Evolutionary conservation across 192 early-diverging fungal species (phyloP).

Genomic region (Geranomyces michiganensis): DNA sequence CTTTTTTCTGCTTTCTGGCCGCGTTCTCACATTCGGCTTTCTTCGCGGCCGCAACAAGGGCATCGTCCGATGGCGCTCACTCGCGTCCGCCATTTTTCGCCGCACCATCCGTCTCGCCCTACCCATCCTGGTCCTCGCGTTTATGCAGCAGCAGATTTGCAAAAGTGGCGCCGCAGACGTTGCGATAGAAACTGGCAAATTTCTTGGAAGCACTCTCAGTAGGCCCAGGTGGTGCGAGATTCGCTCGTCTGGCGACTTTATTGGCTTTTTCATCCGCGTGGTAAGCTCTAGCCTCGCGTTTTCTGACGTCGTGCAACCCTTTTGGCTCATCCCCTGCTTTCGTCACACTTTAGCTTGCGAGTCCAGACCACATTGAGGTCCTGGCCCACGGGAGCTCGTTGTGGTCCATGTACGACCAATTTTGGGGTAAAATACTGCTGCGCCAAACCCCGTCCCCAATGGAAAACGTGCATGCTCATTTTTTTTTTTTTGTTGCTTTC

Average conservation of each 20-base stretch:
- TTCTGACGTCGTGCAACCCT: not conserved
- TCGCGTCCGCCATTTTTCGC: slow-evolving; percentile 24
- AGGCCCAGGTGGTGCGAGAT: not conserved
- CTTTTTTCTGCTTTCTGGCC: slow-evolving; percentile 32
- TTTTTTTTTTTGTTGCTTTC: not conserved
- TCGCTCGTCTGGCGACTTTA: not conserved
- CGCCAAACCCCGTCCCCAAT: not conserved
- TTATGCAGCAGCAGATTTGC: slow-evolving; percentile 22
- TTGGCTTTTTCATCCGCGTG: slow-evolving; percentile 5
- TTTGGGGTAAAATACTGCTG: slow-evolving; percentile 7
- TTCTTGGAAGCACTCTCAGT: not conserved
- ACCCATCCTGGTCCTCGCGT: slow-evolving; percentile 9
- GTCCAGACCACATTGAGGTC: slow-evolving; percentile 8
- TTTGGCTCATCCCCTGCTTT: not conserved
- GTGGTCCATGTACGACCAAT: slow-evolving; percentile 18
- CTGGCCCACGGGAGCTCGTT: not conserved
- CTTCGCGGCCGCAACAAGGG: slow-evolving; percentile 1
- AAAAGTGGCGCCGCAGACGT: not conserved
- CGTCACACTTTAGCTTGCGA: not conserved
- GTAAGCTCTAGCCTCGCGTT: no score
- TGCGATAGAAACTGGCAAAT: not conserved
- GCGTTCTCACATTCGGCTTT: slow-evolving; percentile 19
- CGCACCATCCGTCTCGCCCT: slow-evolving; percentile 24
- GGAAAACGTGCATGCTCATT: not conserved
- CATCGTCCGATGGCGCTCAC: slow-evolving; percentile 5